Evolutionary conservation across 2,329 filamentous ascomycete species (phyloP).

Genomic region (Penicillium sp.): DNA sequence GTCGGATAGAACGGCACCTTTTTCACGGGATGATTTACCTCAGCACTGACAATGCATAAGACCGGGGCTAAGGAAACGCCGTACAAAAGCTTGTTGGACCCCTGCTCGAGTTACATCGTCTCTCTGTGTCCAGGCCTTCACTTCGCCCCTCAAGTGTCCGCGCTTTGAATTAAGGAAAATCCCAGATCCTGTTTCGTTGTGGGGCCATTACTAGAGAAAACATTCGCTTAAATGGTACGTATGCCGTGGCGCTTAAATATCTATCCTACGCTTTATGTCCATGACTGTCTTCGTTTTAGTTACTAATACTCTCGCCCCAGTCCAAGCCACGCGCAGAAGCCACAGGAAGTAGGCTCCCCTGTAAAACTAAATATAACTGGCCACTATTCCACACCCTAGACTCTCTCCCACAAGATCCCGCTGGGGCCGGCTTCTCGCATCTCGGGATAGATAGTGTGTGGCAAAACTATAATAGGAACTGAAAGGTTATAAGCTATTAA

Average conservation of each 20-base stretch:
- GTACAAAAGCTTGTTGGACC: not conserved
- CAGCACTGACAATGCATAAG: not conserved
- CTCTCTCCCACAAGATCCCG: not conserved
- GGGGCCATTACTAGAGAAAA: not conserved
- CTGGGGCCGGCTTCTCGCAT: not conserved
- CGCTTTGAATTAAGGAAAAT: not conserved
- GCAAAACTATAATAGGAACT: not conserved
- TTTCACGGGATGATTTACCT: not conserved
- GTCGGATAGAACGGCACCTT: not conserved
- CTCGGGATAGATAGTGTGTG: not conserved
- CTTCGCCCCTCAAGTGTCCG: not conserved
- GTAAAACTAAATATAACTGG: not conserved
- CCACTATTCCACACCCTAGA: not conserved
- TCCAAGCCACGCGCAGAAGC: not conserved
- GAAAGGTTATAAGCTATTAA: not conserved
- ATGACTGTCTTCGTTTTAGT: not conserved
- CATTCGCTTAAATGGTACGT: not conserved
- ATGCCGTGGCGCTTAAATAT: not conserved
- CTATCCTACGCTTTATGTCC: not conserved
- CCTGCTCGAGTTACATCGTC: not conserved
- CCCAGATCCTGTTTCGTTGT: not conserved
- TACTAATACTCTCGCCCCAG: not conserved
- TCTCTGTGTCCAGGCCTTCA: not conserved
- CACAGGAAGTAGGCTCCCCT: not conserved
- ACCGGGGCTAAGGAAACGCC: not conserved